Evolutionary conservation across 2,329 filamentous ascomycete genomes (phyloP), one percentile per base, ranked within the genome.

Genomic region (Lasiodiplodia citricola): DNA sequence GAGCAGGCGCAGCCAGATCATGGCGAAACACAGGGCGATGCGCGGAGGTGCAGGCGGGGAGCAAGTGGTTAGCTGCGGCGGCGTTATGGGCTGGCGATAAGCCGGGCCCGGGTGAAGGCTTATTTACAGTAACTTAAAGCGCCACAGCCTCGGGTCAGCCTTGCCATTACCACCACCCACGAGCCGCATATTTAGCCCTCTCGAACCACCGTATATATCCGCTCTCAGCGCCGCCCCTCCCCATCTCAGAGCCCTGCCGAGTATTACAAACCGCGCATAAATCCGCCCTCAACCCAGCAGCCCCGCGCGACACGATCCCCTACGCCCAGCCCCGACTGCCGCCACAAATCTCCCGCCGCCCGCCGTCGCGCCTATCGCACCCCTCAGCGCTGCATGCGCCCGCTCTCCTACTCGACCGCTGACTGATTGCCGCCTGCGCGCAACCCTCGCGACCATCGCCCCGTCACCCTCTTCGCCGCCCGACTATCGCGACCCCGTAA

Each of bases 141-240:
- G 60, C 60, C 60, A 47, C 18, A 37, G 60, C 60, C 60, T 64
- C 60, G 60, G 60, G 60, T 52, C 60, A 64, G 60, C 60, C 60
- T 52, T 64, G 60, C 60, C 28, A 52, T 52, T 64, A 38, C 60
- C 35, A 64, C 60, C 60, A 64, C 60, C 60, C 60, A 63, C 58
- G 58, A 63, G 58, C 58, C 58, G 58, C 58, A 63, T 37, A 31
- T n/a, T 37, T 63, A 63, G 58, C 58, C 58, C 58, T 62, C 38
- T 62, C 57, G 56, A 60, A 64, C 28, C 60, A 64, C 47, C 44
- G 13, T 52, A 52, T 37, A 35, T 52, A 64, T 25, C 51, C 58
- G 21, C 11, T n/a, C n/a, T n/a, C n/a, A 5, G 13, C 28, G 25
- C 28, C 57, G 21, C 44, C 44, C 16, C 44, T 44, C 5, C 5